Percentiles rank a stretch among this genome's conserved stretches.
Evolutionary conservation across 305 asterid species (phyloP).

Genomic region (Galium porrigens): DNA sequence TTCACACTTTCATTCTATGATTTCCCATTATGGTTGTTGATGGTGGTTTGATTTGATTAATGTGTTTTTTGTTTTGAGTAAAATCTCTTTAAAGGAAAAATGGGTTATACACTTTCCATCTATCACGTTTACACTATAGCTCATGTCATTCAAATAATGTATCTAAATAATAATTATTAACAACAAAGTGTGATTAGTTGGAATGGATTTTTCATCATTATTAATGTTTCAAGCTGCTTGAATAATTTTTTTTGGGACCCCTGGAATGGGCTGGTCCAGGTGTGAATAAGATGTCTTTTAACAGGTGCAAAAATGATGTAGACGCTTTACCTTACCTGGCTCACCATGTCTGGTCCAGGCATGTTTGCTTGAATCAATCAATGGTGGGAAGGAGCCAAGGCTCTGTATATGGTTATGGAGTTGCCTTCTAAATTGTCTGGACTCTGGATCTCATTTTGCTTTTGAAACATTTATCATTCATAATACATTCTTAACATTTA

Average conservation of each 20-base stretch:
- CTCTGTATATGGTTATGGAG: neutral
- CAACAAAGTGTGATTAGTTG: neutral
- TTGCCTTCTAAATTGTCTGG: neutral
- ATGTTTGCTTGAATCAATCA: slow-evolving; percentile 4
- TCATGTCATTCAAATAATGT: neutral
- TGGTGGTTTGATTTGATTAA: neutral
- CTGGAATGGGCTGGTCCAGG: slow-evolving; percentile 5
- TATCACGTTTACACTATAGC: neutral
- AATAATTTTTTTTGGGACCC: neutral
- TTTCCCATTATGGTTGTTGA: neutral
- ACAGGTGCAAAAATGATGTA: slow-evolving; percentile 2
- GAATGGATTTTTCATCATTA: neutral
- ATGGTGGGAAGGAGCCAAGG: neutral
- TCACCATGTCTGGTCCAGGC: neutral
- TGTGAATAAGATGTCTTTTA: slow-evolving; percentile 3
- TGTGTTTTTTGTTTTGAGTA: neutral
- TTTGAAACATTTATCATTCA: neutral
- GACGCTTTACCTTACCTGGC: slow-evolving; percentile 6
- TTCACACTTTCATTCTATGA: neutral
- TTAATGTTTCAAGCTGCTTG: neutral
- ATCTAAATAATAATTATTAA: neutral
- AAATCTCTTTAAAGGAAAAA: neutral
- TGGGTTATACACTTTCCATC: neutral
- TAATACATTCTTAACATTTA: neutral
- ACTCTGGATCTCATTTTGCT: neutral